phyloP scores from a whole-genome alignment of 2,329 filamentous ascomycete genomes.

The Colletotrichum camelliae region DNA sequence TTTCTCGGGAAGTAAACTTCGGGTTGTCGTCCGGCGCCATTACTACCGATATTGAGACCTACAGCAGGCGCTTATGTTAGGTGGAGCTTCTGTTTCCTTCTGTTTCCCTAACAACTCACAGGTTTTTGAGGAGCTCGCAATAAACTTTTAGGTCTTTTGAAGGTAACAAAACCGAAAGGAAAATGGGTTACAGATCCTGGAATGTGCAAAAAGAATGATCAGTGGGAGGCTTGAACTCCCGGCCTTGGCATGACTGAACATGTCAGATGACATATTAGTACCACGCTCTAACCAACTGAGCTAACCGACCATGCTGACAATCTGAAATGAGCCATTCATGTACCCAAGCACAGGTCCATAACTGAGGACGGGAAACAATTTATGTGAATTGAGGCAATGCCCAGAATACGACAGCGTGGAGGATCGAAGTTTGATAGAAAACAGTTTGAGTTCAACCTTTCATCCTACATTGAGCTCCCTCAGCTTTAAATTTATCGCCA shows the following conservation, averaged over 20 bases:
- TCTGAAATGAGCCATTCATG: fast-evolving
- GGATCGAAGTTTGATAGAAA: not conserved
- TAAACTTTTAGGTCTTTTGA: no score
- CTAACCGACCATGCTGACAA: not conserved
- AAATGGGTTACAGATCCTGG: not conserved
- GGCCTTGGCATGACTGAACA: conserved; percentile 19
- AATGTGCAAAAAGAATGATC: not conserved
- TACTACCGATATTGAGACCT: not conserved
- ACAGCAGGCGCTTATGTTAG: no score
- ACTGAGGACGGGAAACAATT: no score
- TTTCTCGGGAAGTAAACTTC: not conserved
- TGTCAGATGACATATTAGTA: conserved; percentile 18
- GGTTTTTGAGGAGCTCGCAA: no score
- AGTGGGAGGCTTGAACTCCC: conserved; percentile 24
- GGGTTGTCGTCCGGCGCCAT: not conserved
- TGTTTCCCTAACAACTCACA: no score
- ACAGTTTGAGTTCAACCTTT: fast-evolving
- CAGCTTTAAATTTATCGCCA: fast-evolving
- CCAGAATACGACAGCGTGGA: not conserved
- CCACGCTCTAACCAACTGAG: conserved; percentile 24
- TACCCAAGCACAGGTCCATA: fast-evolving
- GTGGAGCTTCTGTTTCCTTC: no score
- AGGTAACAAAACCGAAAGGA: no score
- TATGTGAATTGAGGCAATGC: not conserved
- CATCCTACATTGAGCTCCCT: not conserved